These are phyloP conservation scores for Chimonanthus salicifolius DNA, from an alignment of 164 flowering plant genomes.

Conservation along the genomic window DNA sequence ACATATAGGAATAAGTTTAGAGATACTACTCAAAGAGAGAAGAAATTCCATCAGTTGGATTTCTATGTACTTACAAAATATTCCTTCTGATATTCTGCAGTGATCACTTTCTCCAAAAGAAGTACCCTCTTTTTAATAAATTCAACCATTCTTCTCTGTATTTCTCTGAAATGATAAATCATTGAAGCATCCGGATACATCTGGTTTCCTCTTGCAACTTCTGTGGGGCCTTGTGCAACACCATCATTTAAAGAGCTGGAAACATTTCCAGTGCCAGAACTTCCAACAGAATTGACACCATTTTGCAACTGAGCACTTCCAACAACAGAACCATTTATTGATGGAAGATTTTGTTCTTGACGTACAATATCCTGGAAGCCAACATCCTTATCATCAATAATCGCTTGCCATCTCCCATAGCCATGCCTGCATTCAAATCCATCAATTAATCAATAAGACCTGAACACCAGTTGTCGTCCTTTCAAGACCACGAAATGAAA, in stretches of 20 bases:
- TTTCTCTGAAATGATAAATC: slow-evolving; percentile 64
- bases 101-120: slow-evolving; percentile 81
- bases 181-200: slow-evolving; percentile 46
- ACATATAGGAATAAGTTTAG: not conserved
- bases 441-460: not conserved
- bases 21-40: not conserved
- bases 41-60: not conserved
- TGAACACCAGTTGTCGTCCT: too few species aligned
- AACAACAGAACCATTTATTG: slow-evolving; percentile 36
- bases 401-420: slow-evolving; percentile 98
- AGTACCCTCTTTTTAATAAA: slow-evolving; percentile 87
- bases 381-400: slow-evolving; percentile 87
- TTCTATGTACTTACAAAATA: slow-evolving; percentile 50
- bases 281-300: slow-evolving; percentile 24
- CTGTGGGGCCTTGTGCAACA: slow-evolving; percentile 31
- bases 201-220: slow-evolving; percentile 40
- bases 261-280: slow-evolving; percentile 34
- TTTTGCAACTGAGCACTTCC: slow-evolving; percentile 48
- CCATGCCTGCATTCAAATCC: slow-evolving; percentile 62
- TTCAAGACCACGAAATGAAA: not conserved
- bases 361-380: slow-evolving; percentile 73
- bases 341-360: slow-evolving; percentile 76
- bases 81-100: slow-evolving; percentile 66
- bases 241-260: slow-evolving; percentile 25
- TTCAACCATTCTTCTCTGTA: slow-evolving; percentile 90